Evolutionary conservation across 495 filamentous ascomycete genomes (phyloP).

Genomic region (Neurospora sp.): DNA sequence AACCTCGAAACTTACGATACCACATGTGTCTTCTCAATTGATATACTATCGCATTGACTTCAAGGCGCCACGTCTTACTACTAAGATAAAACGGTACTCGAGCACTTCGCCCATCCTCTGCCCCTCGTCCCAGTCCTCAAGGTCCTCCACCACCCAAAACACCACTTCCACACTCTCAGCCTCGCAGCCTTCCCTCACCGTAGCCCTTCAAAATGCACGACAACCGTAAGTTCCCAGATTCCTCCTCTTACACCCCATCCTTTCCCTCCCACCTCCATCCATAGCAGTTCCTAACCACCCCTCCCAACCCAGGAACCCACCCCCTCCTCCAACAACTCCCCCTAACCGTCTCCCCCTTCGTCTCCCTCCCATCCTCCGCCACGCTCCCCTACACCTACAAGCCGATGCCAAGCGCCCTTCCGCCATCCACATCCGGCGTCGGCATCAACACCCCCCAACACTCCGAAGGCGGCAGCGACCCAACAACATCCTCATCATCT

Average conservation of each 20-base stretch:
- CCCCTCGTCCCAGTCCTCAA: neutral
- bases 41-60: neutral
- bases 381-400: constrained; percentile 96
- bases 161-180: neutral
- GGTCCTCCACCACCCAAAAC: neutral
- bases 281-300: constrained; percentile 2
- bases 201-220: constrained; percentile 31
- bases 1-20: neutral
- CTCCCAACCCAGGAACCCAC: constrained; percentile 51
- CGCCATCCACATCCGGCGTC: constrained; percentile 58
- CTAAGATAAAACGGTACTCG: neutral
- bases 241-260: neutral
- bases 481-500: constrained; percentile 29
- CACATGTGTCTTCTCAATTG: neutral
- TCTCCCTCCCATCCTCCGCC: constrained; percentile 78
- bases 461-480: constrained; percentile 13
- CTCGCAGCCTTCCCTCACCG: neutral
- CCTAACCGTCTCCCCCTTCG: constrained; percentile 87
- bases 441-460: constrained; percentile 28
- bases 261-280: neutral
- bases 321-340: constrained; percentile 86
- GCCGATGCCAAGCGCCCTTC: constrained; percentile 72
- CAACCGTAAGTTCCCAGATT: constrained; percentile 26
- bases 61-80: neutral
- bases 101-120: neutral